These are phyloP conservation scores for Puccinia triticina DNA, from an alignment of 1,284 basidiomycete species.

Conservation along the genomic window DNA sequence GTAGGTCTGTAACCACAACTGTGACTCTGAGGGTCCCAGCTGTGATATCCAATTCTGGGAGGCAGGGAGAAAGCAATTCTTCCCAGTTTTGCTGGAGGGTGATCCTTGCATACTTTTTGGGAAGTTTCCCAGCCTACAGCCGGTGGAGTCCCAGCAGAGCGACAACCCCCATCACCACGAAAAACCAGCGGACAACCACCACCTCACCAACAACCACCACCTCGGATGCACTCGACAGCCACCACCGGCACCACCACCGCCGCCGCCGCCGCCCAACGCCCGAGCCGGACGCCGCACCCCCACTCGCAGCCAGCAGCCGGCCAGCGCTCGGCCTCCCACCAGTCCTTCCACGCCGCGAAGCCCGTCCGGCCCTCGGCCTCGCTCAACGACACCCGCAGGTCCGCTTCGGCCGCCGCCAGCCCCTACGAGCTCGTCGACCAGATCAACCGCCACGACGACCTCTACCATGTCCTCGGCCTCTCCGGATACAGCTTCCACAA, in stretches of 20 bases:
- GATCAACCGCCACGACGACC: constrained; percentile 38
- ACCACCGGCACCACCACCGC: background rate
- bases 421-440: constrained; percentile 37
- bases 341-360: background rate
- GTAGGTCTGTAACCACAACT: no score
- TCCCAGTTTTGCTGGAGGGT: no score
- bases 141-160: no score
- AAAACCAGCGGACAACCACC: no score
- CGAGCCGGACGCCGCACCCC: background rate
- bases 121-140: no score
- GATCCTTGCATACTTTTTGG: no score
- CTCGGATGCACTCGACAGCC: no score
- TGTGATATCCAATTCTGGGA: no score
- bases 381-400: background rate
- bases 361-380: background rate
- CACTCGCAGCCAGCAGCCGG: background rate
- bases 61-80: no score
- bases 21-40: no score
- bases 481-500: background rate
- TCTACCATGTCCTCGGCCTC: constrained; percentile 34
- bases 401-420: background rate
- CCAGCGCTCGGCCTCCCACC: background rate
- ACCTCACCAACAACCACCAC: no score
- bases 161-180: no score
- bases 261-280: background rate